These are phyloP conservation scores for Grammothele lineata DNA, from an alignment of 768 basidiomycete species.

Conservation along the genomic window DNA sequence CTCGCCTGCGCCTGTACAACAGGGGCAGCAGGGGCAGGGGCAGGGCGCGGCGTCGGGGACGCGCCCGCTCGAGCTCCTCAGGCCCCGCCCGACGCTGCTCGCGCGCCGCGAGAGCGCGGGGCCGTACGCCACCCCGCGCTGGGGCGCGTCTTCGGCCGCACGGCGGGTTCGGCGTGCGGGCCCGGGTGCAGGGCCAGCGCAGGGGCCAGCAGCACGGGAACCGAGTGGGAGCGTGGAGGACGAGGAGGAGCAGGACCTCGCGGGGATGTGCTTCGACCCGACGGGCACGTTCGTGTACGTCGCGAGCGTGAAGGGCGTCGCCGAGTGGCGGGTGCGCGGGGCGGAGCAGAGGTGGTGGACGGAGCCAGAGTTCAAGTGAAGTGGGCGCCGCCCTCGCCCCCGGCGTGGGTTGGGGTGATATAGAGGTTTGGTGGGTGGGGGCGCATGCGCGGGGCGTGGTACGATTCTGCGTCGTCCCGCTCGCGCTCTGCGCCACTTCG, in stretches of 20 bases:
- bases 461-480: neutral
- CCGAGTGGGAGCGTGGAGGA: slow-evolving; percentile 2
- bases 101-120: slow-evolving; percentile 22
- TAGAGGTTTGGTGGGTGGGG: neutral
- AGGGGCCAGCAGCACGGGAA: neutral
- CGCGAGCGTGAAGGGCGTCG: slow-evolving; percentile 59
- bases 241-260: slow-evolving; percentile 49
- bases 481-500: too few species aligned
- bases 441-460: neutral
- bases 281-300: slow-evolving; percentile 64
- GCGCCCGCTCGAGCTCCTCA: slow-evolving; percentile 18
- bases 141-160: slow-evolving; percentile 9
- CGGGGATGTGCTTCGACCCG: slow-evolving; percentile 74
- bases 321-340: slow-evolving; percentile 73
- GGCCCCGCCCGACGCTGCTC: slow-evolving; percentile 18
- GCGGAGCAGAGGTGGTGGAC: slow-evolving; percentile 74
- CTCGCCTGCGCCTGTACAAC: slow-evolving; percentile 29
- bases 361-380: slow-evolving; percentile 40
- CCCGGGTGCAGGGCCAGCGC: neutral
- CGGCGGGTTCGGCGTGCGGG: neutral
- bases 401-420: neutral
- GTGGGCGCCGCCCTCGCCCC: neutral
- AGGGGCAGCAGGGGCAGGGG: slow-evolving; percentile 18
- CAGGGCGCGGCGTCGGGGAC: slow-evolving; percentile 6
- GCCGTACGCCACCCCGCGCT: slow-evolving; percentile 14